Evolutionary conservation across 1,284 basidiomycete species (phyloP), one percentile per base, ranked within the genome.

Genomic region (Apiotrichum sp.): DNA sequence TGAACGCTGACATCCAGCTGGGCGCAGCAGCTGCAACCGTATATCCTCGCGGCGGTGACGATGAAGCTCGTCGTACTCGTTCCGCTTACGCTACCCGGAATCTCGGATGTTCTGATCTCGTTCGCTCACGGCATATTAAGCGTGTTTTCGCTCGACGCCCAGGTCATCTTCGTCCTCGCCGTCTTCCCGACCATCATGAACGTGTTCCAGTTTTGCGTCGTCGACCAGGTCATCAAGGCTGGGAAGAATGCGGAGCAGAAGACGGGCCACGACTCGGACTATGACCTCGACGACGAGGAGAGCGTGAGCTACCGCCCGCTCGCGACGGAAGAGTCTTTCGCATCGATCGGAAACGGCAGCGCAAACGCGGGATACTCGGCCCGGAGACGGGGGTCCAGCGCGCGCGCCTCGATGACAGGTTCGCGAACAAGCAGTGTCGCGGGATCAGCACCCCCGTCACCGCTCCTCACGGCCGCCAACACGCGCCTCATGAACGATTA

Each of bases 111-210:
- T 11, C 80, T 96, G 47, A 86, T 88, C 65, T 78, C 80, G 11
- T 72, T 89, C 32, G 90, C 87, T 13, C 86, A 87, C 55, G 91
- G 86, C 86, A 76, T 95, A 11, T 78, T 98, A 35, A 82, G 83
- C 59, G 91, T 89, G 85, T 85, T 91, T 81, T 63, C 79, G 78
- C 52, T 84, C 77, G 51, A 85, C 84, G 66, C 79, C 72, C 89
- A 93, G 72, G 86, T 93, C 46, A 82, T 92, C 59, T 88, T 93
- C 66, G 86, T 86, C 38, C 95, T 97, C 89, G 89, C 91, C 54
- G 72, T 97, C 48, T 93, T 96, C 77, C 93, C 93, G 1, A 86
- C 93, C 59, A 80, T 87, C 56, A 96, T 96, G 92, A 97, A 93
- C 72, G 78, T 93, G 48, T 64, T 92, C 16, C 91, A 95, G 71